Base-by-base conservation (phyloP, 441 rosid genomes). In the Jatropha podagrica region DNA sequence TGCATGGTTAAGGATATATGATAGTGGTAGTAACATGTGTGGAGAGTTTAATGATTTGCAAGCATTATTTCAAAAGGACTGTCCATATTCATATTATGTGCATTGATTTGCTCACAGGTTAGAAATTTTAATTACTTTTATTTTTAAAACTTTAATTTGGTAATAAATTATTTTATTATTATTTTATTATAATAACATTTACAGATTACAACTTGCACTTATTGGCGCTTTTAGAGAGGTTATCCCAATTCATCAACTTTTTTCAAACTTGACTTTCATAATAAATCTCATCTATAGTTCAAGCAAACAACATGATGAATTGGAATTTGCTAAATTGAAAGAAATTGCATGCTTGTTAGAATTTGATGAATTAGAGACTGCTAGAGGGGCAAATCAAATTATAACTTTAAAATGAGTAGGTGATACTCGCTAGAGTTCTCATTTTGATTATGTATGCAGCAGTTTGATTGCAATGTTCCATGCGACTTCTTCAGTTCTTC, bases 1-100 rank as follows among this genome's bases (percentile, higher is more conserved):
- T 72, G 1, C 11, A 14, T 5, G 70, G 64, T 20, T 44, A 74
- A 54, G 63, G 64, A 18, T 74, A 18, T 74, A 65, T 40, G 71
- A 65, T 74, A 60, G 60, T 3, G 55, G 20, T 32, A 62, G 66
- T 3, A 62, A 32, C 15, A 62, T 62, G 8, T 44, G n/a, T 11
- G 44, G n/a, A 4, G 66, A 32, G 5, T 62, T 18, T 8, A 62
- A 62, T 32, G 44, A 9, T 2, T 62, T 62, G 9, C 44, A 62
- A 37, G 66, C 44, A 62, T 62, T 62, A 62, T 14, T 62, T 62
- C 2, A 4, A 0, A 37, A 62, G 13, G 20, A 62, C 4, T 62
- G n/a, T 37, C 66, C n/a, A 3, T 62, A 32, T 62, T 46, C 66
- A 13, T 14, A 37, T 14, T 37, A 70, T 44, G 66, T 71, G 11